Evolutionary conservation across 352 stramenopile genomes (phyloP).

Genomic region (Plasmopara viticola): DNA sequence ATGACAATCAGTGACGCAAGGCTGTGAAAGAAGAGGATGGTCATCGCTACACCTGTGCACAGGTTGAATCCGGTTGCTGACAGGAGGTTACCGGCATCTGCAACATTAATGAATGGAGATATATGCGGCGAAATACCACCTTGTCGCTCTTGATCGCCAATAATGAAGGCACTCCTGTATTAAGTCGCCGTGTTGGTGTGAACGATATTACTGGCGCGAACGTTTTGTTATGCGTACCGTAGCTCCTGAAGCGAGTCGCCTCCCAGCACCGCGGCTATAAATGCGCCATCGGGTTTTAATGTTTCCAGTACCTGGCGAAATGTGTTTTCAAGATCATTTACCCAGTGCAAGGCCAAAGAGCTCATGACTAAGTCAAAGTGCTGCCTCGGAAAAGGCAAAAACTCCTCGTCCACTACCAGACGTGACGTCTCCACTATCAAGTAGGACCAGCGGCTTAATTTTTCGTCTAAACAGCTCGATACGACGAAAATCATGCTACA

Average conservation of each 20-base stretch:
- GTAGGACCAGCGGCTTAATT: neutral
- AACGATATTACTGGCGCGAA: neutral
- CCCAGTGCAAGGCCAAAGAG: conserved; percentile 93
- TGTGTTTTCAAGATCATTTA: conserved; percentile 92
- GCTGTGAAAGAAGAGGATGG: neutral
- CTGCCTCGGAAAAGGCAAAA: conserved; percentile 90
- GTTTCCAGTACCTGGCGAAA: conserved; percentile 72
- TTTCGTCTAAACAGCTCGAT: neutral
- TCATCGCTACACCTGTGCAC: conserved; percentile 62
- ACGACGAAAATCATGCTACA: conserved; percentile 1
- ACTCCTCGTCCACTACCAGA: conserved; percentile 88
- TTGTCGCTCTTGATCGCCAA: conserved; percentile 93
- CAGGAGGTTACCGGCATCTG: conserved; percentile 91
- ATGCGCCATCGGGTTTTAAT: conserved; percentile 95
- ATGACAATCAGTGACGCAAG: neutral
- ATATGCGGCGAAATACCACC: conserved; percentile 93
- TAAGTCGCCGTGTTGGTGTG: neutral
- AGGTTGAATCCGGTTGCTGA: conserved; percentile 90
- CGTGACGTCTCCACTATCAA: conserved; percentile 61
- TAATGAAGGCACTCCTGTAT: conserved; percentile 84
- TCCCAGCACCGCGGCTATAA: conserved; percentile 94
- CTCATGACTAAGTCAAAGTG: conserved; percentile 97
- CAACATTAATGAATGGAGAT: conserved; percentile 94
- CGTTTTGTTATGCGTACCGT: conserved; percentile 29
- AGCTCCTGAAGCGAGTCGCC: conserved; percentile 95